phyloP scores from a whole-genome alignment of 176 grass and related monocot genomes.

The Oryza rufipogon region DNA sequence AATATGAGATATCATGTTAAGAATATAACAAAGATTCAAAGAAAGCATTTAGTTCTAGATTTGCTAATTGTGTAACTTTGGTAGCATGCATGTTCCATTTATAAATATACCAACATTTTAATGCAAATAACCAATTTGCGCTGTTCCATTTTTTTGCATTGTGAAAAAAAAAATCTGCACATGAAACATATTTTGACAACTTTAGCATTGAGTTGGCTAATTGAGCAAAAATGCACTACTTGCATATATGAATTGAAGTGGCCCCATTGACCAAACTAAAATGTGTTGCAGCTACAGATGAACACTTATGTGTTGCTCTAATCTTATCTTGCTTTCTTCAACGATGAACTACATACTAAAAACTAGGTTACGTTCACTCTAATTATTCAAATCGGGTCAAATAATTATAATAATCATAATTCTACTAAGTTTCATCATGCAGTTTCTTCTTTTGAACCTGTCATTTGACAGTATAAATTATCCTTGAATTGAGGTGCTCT shows the following conservation, averaged over 20 bases:
- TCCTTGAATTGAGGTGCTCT: neutral
- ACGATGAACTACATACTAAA: neutral
- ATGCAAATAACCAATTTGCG: neutral
- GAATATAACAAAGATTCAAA: neutral
- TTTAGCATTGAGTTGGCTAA: neutral
- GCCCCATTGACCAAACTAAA: neutral
- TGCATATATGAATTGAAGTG: neutral
- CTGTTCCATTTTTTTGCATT: neutral
- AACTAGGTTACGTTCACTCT: neutral
- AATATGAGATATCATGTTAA: neutral
- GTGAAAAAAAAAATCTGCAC: neutral
- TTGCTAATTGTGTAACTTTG: neutral
- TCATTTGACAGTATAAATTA: neutral
- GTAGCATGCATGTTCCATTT: neutral
- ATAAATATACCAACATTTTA: neutral
- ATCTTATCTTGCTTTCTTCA: neutral
- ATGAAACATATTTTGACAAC: constrained; percentile 5
- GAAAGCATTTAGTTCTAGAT: neutral
- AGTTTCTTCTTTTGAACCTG: neutral
- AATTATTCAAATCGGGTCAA: neutral
- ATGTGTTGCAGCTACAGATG: neutral
- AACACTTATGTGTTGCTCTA: neutral
- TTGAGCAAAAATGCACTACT: neutral
- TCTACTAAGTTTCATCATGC: neutral
- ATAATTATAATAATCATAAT: neutral